Evolutionary conservation across 2,329 filamentous ascomycete genomes (phyloP).

Genomic region (Drechmeria coniospora): DNA sequence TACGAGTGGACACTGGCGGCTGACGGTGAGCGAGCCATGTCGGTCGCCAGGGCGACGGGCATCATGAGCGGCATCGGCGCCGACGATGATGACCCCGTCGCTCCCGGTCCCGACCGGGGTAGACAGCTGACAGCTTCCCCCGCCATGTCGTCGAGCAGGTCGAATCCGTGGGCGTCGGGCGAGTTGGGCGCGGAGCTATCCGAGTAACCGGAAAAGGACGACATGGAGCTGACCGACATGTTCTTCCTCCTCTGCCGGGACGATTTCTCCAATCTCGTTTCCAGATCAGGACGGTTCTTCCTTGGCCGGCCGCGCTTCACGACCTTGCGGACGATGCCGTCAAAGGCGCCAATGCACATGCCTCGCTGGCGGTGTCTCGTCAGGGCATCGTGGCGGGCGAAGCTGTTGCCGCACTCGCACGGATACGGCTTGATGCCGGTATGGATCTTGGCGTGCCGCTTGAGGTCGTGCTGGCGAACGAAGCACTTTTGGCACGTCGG

Average conservation of each 20-base stretch:
- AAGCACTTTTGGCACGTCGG: slow-evolving; percentile 91
- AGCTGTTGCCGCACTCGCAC: slow-evolving; percentile 86
- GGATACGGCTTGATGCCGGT: slow-evolving; percentile 90
- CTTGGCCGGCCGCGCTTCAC: slow-evolving; percentile 49
- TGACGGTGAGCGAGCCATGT: slow-evolving; percentile 24
- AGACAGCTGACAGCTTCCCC: no score
- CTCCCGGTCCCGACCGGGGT: no score
- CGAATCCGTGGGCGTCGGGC: slow-evolving; percentile 28
- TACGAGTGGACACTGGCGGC: slow-evolving; percentile 23
- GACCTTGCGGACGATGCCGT: slow-evolving; percentile 50
- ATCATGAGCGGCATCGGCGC: slow-evolving; percentile 23
- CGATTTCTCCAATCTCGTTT: slow-evolving; percentile 42
- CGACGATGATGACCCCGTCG: slow-evolving; percentile 27
- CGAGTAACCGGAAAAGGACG: slow-evolving; percentile 40
- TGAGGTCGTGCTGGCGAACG: slow-evolving; percentile 91
- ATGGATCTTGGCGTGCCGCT: slow-evolving; percentile 94
- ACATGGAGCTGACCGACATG: slow-evolving; percentile 29
- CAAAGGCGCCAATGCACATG: slow-evolving; percentile 92
- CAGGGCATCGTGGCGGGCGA: slow-evolving; percentile 86
- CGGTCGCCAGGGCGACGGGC: slow-evolving; percentile 16
- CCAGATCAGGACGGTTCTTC: slow-evolving; percentile 43
- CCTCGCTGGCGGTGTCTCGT: slow-evolving; percentile 88
- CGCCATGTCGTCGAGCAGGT: slow-evolving; percentile 31
- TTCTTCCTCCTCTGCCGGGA: slow-evolving; percentile 40
- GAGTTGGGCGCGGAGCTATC: slow-evolving; percentile 41